Evolutionary conservation across 2,329 filamentous ascomycete genomes (phyloP), one percentile per base, ranked within the genome.

Genomic region (Botryotinia globosa): DNA sequence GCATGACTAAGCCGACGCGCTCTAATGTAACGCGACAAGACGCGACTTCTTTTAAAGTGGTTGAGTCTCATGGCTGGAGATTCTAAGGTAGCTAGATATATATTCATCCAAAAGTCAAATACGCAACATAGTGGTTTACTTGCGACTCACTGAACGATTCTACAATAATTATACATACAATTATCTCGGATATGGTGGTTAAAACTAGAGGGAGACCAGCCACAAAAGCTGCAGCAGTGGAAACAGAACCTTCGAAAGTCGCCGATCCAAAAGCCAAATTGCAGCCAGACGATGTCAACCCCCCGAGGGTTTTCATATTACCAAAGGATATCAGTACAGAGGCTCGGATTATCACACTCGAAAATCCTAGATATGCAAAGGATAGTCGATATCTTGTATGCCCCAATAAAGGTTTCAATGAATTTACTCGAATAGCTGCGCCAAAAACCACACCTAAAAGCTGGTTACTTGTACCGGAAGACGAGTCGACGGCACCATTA

Each of bases 381-480:
- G 85, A 87, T 4, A 84, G 86, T 10, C 85, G 89, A 77, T 92
- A 90, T 79, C 83, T 92, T 22, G 84, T 89, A 45, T 91, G 90
- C 76, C 88, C 89, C 4, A 81, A 87, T 68, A 85, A 85, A 1
- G 90, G 89, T 72, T 85, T 91, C 74, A 90, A 89, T 82, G 90
- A 92, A 77, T 90, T 92, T 79, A 91, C 85, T 51, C 86, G 83
- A 76, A 84, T 91, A 74, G 81, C 85, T 3, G 84, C 85, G 0
- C 86, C 87, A 16, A 86, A 85, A 71, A 82, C 84, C 7, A 83
- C 82, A 1, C 89, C 89, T 4, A 84, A 86, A 70, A 91, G 89
- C 78, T 92, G 89, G 89, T 81, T 92, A 44, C 83, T 92, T 67
- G 32, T 73, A 48, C 44, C 62, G 71, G 51, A 73, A 44, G 32